These are phyloP conservation scores for Trametes cingulata DNA, from an alignment of 768 basidiomycete genomes.

Conservation along the genomic window DNA sequence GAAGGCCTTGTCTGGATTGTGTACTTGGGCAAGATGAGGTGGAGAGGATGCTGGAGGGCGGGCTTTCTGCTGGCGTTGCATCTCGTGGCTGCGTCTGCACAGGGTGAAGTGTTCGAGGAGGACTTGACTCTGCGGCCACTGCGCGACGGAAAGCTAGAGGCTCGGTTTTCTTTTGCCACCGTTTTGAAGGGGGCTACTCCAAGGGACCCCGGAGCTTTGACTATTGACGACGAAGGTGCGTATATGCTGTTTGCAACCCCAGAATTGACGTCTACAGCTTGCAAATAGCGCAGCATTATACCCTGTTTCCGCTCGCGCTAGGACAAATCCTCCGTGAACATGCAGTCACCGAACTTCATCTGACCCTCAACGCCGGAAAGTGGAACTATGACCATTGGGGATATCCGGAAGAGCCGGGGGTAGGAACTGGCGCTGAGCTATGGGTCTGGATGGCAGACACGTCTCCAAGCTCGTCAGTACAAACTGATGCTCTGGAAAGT, in stretches of 20 bases:
- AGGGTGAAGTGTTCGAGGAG: slow-evolving; percentile 55
- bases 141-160: slow-evolving; percentile 78
- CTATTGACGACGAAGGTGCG: slow-evolving; percentile 49
- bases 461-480: slow-evolving; percentile 16
- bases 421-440: slow-evolving; percentile 85
- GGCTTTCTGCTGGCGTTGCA: slow-evolving; percentile 8
- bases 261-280: neutral
- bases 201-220: slow-evolving; percentile 53
- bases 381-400: slow-evolving; percentile 91
- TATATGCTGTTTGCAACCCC: neutral
- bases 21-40: neutral
- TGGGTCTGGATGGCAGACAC: slow-evolving; percentile 89
- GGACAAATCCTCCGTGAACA: slow-evolving; percentile 87
- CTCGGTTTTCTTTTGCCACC: slow-evolving; percentile 81
- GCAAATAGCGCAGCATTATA: slow-evolving; percentile 76
- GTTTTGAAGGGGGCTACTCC: slow-evolving; percentile 54
- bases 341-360: slow-evolving; percentile 83
- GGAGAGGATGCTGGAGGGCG: slow-evolving; percentile 8
- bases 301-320: slow-evolving; percentile 81
- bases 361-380: slow-evolving; percentile 87
- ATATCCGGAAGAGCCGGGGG: slow-evolving; percentile 70
- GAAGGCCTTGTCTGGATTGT: no score
- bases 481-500: neutral
- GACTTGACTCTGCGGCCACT: slow-evolving; percentile 58
- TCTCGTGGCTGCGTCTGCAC: slow-evolving; percentile 10